Percentiles rank a stretch among this genome's conserved stretches.
These are phyloP conservation scores for Penicillium frequentans DNA, from an alignment of 2,329 filamentous ascomycete species.

Conservation along the genomic window DNA sequence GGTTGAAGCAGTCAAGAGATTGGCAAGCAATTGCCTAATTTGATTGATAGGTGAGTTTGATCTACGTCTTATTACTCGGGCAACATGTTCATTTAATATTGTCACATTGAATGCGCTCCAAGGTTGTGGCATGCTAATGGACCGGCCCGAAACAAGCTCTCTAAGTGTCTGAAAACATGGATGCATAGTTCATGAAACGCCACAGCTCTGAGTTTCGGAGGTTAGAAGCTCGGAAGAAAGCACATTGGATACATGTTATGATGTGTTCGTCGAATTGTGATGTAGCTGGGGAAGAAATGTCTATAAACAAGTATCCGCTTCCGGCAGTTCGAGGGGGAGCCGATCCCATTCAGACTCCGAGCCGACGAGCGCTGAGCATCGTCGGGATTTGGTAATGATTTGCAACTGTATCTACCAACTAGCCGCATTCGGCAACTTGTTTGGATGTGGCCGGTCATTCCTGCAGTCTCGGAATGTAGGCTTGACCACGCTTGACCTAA, in stretches of 20 bases:
- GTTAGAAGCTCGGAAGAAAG: neutral
- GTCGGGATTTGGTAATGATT: neutral
- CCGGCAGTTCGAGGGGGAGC: neutral
- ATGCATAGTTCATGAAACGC: conserved; percentile 12
- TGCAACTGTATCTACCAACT: neutral
- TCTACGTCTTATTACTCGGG: neutral
- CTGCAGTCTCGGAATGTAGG: conserved; percentile 12
- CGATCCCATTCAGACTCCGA: neutral
- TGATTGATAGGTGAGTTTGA: neutral
- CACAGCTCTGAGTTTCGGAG: neutral
- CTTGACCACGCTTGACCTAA: neutral
- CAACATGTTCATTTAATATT: conserved; percentile 1
- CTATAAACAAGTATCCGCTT: neutral
- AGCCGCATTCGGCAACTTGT: neutral
- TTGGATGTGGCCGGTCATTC: conserved; percentile 14
- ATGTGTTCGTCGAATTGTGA: neutral
- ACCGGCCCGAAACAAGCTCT: neutral
- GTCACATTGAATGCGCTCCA: neutral
- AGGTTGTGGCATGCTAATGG: neutral
- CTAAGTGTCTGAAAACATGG: conserved; percentile 1
- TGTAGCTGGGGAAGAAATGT: neutral
- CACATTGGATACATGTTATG: neutral
- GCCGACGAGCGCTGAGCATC: neutral
- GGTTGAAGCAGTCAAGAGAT: neutral
- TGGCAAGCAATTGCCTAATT: neutral